These are phyloP conservation scores for Eucalyptus curtisii DNA, from an alignment of 345 rosid genomes.

Conservation along the genomic window DNA sequence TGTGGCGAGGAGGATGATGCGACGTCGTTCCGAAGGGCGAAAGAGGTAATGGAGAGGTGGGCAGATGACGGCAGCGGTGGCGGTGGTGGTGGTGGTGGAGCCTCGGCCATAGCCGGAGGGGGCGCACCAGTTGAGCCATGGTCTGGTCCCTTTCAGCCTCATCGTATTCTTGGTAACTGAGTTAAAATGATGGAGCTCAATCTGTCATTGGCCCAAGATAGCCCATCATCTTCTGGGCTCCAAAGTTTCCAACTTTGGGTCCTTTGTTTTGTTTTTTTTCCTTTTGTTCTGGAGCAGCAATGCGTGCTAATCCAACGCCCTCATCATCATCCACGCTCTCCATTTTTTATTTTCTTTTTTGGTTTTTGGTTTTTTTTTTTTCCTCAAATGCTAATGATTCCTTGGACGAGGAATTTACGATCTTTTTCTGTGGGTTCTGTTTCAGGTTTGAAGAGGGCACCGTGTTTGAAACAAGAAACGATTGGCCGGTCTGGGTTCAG, in stretches of 20 bases:
- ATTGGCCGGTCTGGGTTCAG: not conserved
- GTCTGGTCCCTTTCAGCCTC: not conserved
- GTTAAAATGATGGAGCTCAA: not conserved
- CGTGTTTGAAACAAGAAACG: not conserved
- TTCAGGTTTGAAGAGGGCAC: not conserved
- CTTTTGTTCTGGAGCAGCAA: not conserved
- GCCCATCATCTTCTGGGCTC: not conserved
- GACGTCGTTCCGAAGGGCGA: not conserved
- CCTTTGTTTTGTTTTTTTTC: too few species aligned
- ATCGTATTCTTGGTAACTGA: not conserved
- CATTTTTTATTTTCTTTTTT: not conserved
- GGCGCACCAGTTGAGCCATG: constrained; percentile 44
- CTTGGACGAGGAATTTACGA: not conserved
- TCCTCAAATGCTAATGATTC: not conserved
- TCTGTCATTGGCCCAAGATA: not conserved
- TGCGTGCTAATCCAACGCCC: not conserved
- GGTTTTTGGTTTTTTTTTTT: too few species aligned
- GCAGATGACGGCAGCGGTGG: not conserved
- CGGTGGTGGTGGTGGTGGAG: not conserved
- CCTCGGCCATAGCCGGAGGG: constrained; percentile 9
- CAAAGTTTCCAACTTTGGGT: not conserved
- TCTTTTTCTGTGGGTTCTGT: not conserved
- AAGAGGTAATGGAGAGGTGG: not conserved
- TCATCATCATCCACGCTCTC: not conserved
- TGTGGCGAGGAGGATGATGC: not conserved